Conservation (phyloP, 805 yeast genomes). For the Saccharomycopsis schoenii region DNA sequence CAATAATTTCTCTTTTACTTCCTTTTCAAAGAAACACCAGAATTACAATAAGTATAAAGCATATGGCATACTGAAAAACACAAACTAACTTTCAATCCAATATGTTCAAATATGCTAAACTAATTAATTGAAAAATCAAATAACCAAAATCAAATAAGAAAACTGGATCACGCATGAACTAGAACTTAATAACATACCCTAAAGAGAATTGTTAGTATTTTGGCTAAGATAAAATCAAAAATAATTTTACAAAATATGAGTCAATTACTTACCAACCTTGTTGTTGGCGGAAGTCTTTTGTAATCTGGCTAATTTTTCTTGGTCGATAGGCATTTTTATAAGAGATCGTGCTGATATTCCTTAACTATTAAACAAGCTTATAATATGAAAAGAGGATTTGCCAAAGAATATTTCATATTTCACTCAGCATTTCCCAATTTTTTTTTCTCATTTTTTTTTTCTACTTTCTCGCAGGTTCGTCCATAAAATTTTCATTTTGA, state of each 20-base stretch:
- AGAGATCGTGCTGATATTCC: background rate
- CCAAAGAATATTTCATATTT: background rate
- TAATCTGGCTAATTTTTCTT: slow-evolving; percentile 87
- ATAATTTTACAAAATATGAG: too few species aligned
- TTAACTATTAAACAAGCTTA: background rate
- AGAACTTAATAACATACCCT: background rate
- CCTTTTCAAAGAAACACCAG: too few species aligned
- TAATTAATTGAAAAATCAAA: background rate
- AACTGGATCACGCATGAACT: background rate
- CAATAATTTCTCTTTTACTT: too few species aligned
- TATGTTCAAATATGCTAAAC: too few species aligned
- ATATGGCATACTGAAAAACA: too few species aligned
- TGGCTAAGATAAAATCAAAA: background rate
- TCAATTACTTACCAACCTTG: slow-evolving; percentile 54
- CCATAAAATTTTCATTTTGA: background rate
- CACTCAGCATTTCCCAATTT: background rate
- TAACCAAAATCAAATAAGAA: background rate
- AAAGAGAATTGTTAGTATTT: background rate
- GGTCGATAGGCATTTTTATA: slow-evolving; percentile 69
- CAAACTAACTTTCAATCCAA: too few species aligned
- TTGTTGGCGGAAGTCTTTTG: slow-evolving; percentile 73
- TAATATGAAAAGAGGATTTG: background rate
- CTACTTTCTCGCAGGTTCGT: background rate
- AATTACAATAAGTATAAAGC: too few species aligned
- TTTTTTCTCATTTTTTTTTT: background rate